Evolutionary conservation across 768 basidiomycete species (phyloP), one percentile per base, ranked within the genome.

Genomic region (Gelatoporia subvermispora): DNA sequence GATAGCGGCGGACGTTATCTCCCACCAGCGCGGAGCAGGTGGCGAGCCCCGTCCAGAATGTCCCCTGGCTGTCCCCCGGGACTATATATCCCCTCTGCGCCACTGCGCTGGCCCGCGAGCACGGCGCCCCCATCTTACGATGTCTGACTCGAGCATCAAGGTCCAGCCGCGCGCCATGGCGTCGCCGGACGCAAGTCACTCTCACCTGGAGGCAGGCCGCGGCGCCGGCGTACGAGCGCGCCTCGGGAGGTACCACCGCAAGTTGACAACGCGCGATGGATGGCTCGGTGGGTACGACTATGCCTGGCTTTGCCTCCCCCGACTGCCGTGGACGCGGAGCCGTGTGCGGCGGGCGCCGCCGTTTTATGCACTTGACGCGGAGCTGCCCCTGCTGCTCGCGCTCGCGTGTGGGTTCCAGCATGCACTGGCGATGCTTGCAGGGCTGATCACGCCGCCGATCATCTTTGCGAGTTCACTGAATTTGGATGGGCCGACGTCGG

Each of bases 281-380:
- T 92, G 89, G 89, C 49, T 91, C n/a, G 89, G 89, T 0, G 84
- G 85, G 61, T 92, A 90, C 60, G 79, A 91, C 68, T 91, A 87
- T 59, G 74, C 68, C 8, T 71, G 78, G 76, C 74, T 89, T 47
- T 90, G 88, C 61, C 76, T 71, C 17, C 88, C 89, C 2, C 65
- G 70, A 1, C 69, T 88, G 0, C 89, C 89, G 0, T 88, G 78
- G 59, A 18, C 57, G 5, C 20, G 50, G 36, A 62, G 72, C 22
- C 62, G 63, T 16, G 53, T 39, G 16, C 50, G 48, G 15, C 59
- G 64, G 8, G 62, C 67, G 16, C 84, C 89, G 1, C 88, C 88
- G 0, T 92, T 91, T 67, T 91, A 88, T 55, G 79, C 79, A 2
- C 67, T 91, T 5, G 74, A 90, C 44, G 79, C 77, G 23, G 80